Percentiles rank a stretch among this genome's conserved stretches.
Evolutionary conservation across 495 filamentous ascomycete species (phyloP).

Genomic region (Clohesyomyces aquaticus): DNA sequence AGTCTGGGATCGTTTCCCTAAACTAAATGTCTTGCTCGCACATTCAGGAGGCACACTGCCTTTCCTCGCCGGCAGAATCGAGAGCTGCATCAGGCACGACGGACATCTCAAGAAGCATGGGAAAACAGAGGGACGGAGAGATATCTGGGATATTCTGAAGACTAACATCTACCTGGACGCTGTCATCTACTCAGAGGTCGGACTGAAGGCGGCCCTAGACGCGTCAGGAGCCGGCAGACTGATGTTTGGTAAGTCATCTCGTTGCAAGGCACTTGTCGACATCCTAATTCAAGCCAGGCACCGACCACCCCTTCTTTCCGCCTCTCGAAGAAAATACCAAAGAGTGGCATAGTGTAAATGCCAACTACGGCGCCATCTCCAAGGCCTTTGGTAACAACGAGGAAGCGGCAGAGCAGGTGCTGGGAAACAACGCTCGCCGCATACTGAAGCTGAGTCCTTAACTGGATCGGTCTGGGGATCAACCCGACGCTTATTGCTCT

Average conservation of each 20-base stretch:
- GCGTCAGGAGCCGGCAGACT: constrained; percentile 67
- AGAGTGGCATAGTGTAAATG: constrained; percentile 81
- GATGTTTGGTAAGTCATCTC: constrained; percentile 67
- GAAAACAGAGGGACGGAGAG: constrained; percentile 54
- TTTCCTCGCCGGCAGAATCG: constrained; percentile 85
- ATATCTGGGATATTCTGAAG: constrained; percentile 78
- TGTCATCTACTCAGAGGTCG: constrained; percentile 76
- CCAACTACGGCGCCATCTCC: constrained; percentile 73
- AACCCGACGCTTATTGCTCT: no score
- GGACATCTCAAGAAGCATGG: constrained; percentile 62
- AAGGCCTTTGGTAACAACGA: constrained; percentile 59
- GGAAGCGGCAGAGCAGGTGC: constrained; percentile 43
- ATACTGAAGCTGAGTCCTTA: constrained; percentile 37
- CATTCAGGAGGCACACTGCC: constrained; percentile 89
- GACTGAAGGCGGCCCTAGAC: constrained; percentile 72
- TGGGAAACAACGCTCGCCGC: constrained; percentile 47
- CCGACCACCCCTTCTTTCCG: constrained; percentile 95
- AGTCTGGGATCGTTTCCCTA: constrained; percentile 77
- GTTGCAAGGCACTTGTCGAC: neutral
- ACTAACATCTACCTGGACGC: constrained; percentile 93
- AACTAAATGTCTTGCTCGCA: constrained; percentile 76
- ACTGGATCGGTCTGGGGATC: no score
- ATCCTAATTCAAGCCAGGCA: constrained; percentile 53
- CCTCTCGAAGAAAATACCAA: constrained; percentile 65
- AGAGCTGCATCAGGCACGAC: constrained; percentile 87